A percentile compares a stretch with the other conserved stretches of the same genome.
These are phyloP conservation scores for Ceratocystiopsis brevicomis DNA, from an alignment of 2,329 filamentous ascomycete genomes.

Conservation along the genomic window DNA sequence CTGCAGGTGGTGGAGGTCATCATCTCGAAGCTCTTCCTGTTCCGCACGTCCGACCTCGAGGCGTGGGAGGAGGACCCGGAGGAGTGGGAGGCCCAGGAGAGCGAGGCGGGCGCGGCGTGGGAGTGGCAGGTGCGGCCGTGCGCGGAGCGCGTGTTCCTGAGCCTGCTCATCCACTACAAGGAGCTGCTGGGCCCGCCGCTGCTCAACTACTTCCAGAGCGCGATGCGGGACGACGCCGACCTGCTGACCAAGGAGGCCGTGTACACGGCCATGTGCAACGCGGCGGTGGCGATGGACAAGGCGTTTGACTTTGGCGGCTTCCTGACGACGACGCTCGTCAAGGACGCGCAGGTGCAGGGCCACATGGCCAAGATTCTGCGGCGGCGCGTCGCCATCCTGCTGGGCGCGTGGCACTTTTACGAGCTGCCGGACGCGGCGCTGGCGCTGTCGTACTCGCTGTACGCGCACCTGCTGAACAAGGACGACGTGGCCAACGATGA, in stretches of 20 bases:
- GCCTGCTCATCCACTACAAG: slow-evolving; percentile 80
- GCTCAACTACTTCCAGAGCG: slow-evolving; percentile 62
- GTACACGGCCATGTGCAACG: slow-evolving; percentile 79
- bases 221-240: slow-evolving; percentile 45
- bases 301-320: slow-evolving; percentile 72
- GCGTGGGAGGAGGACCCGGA: slow-evolving; percentile 91
- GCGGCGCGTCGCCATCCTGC: slow-evolving; percentile 69
- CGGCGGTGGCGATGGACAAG: slow-evolving; percentile 55
- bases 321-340: slow-evolving; percentile 52
- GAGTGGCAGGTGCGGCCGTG: slow-evolving; percentile 87
- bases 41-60: slow-evolving; percentile 66
- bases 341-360: slow-evolving; percentile 51
- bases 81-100: slow-evolving; percentile 85
- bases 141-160: slow-evolving; percentile 82
- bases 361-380: slow-evolving; percentile 61
- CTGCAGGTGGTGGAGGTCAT: slow-evolving; percentile 66
- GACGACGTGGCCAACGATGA: slow-evolving; percentile 68
- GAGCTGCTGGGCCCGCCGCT: slow-evolving; percentile 60
- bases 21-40: slow-evolving; percentile 75
- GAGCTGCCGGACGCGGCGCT: slow-evolving; percentile 50
- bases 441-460: slow-evolving; percentile 69
- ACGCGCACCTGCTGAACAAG: slow-evolving; percentile 63
- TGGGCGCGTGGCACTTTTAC: slow-evolving; percentile 77
- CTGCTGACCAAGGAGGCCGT: slow-evolving; percentile 82
- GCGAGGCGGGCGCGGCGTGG: slow-evolving; percentile 67